phyloP scores from a whole-genome alignment of 108 stramenopile species.

The Asterionellopsis glacialis region DNA sequence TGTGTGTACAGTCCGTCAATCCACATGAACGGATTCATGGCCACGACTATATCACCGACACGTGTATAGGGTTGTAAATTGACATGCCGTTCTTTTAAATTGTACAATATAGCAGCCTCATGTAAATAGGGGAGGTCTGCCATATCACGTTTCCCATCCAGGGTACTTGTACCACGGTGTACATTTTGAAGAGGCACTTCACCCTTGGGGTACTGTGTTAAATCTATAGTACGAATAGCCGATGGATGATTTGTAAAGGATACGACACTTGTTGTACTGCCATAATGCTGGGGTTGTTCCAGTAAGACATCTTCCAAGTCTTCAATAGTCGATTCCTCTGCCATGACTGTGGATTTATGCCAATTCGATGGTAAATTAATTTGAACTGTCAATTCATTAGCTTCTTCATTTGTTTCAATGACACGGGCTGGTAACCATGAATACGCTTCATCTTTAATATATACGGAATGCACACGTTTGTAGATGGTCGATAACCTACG shows the following conservation, averaged over 20 bases:
- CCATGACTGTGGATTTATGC: slow-evolving; percentile 43
- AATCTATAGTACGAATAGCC: slow-evolving; percentile 26
- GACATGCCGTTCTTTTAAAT: slow-evolving; percentile 69
- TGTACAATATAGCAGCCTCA: slow-evolving; percentile 81
- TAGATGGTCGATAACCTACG: neutral
- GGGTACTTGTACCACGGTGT: slow-evolving; percentile 15
- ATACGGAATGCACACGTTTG: slow-evolving; percentile 24
- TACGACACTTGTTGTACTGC: slow-evolving; percentile 6
- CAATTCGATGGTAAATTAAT: slow-evolving; percentile 42
- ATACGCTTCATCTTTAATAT: slow-evolving; percentile 52
- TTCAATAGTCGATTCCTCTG: slow-evolving; percentile 1
- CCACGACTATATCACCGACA: slow-evolving; percentile 88
- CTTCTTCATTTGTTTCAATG: slow-evolving; percentile 27
- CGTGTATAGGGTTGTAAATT: slow-evolving; percentile 77
- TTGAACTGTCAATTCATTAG: slow-evolving; percentile 36
- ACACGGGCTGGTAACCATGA: slow-evolving; percentile 73
- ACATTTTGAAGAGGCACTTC: slow-evolving; percentile 57
- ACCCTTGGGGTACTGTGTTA: slow-evolving; percentile 49
- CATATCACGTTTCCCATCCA: slow-evolving; percentile 61
- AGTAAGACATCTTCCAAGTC: slow-evolving; percentile 1
- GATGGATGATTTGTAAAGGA: slow-evolving; percentile 2
- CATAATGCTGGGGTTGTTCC: neutral
- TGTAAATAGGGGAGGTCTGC: slow-evolving; percentile 73
- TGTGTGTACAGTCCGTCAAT: slow-evolving; percentile 38
- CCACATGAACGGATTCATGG: slow-evolving; percentile 87